phyloP scores from a whole-genome alignment of 2,329 filamentous ascomycete species.

The Coniochaeta sp. region DNA sequence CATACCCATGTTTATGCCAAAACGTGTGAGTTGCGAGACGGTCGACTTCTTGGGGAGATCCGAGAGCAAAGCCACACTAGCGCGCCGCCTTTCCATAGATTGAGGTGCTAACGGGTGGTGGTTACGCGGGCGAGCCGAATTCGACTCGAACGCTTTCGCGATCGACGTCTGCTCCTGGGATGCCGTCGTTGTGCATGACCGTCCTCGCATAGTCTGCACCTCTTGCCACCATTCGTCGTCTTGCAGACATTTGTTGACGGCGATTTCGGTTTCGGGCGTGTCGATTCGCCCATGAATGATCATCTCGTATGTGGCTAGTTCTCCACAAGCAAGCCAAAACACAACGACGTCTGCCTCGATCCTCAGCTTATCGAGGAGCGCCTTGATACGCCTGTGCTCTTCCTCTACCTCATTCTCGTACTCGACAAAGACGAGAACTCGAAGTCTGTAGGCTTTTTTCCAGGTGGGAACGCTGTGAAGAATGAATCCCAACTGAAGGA shows the following conservation, averaged over 20 bases:
- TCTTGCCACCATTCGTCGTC: slow-evolving; percentile 81
- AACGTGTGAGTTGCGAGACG: slow-evolving; percentile 39
- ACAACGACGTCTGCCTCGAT: slow-evolving; percentile 75
- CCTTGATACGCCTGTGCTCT: slow-evolving; percentile 63
- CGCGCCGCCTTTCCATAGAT: slow-evolving; percentile 22
- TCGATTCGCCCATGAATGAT: slow-evolving; percentile 65
- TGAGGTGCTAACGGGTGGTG: slow-evolving; percentile 25
- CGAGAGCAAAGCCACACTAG: slow-evolving; percentile 50
- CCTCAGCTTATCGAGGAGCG: slow-evolving; percentile 69
- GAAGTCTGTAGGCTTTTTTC: slow-evolving; percentile 64
- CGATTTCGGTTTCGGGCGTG: slow-evolving; percentile 45
- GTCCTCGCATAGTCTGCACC: slow-evolving; percentile 47
- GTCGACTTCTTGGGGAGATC: slow-evolving; percentile 56
- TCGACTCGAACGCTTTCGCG: slow-evolving; percentile 34
- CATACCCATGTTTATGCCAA: slow-evolving; percentile 65
- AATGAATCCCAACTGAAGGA: slow-evolving; percentile 79
- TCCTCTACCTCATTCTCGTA: slow-evolving; percentile 79
- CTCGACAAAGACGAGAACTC: slow-evolving; percentile 82
- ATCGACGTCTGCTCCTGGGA: slow-evolving; percentile 36
- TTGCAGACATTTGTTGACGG: slow-evolving; percentile 59
- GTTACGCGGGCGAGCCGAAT: slow-evolving; percentile 30
- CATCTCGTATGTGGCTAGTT: slow-evolving; percentile 64
- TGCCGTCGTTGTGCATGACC: slow-evolving; percentile 19
- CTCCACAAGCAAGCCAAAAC: slow-evolving; percentile 72
- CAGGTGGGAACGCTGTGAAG: slow-evolving; percentile 73